Base-by-base conservation (phyloP, 2,329 filamentous ascomycete species). In the Zymoseptoria crescenta region DNA sequence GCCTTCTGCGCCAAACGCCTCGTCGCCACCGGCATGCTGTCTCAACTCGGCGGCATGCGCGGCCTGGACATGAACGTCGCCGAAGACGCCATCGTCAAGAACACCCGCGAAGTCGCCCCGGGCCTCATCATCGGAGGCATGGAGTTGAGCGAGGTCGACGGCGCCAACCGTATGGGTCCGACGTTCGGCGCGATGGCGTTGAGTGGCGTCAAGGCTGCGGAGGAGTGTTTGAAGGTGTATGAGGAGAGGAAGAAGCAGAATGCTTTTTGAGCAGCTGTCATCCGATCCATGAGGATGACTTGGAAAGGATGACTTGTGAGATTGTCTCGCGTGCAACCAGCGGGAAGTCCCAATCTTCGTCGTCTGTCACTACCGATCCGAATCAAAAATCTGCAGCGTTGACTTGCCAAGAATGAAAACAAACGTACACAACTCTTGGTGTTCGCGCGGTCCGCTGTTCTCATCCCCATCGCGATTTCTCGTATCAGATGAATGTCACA, bases 71-170 rank as follows among this genome's bases (percentile, higher is more conserved):
- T 96, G 91, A 89, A 91, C 76, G 79, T 81, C 1, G 91, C 91
- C 51, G 91, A 96, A 75, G 91, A 96, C 69, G 91, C 91, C 53
- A 96, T 96, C 67, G 91, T 96, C 73, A 96, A 94, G 81, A 82
- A 87, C 66, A 96, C 91, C 6, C 86, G 91, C 62, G 91, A 96
- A 80, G 83, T 96, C 61, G 85, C 91, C 13, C 90, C 90, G 5
- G 91, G 92, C 28, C 79, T 96, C 64, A 91, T 96, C 69, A 88
- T 95, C n/a, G 92, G 91, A 56, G 92, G 91, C 48, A 96, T 96
- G 91, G 91, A 96, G 75, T 79, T 96, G 66, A 89, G 86, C 60
- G 91, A 96, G 76, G 86, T 96, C 30, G 91, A 96, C 70, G 91
- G 91, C 19, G 67, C 68, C 49, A 68, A 69, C 57, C 65, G 91